Conservation (phyloP, 2,329 filamentous ascomycete species). For the Stemphylium vesicarium region DNA sequence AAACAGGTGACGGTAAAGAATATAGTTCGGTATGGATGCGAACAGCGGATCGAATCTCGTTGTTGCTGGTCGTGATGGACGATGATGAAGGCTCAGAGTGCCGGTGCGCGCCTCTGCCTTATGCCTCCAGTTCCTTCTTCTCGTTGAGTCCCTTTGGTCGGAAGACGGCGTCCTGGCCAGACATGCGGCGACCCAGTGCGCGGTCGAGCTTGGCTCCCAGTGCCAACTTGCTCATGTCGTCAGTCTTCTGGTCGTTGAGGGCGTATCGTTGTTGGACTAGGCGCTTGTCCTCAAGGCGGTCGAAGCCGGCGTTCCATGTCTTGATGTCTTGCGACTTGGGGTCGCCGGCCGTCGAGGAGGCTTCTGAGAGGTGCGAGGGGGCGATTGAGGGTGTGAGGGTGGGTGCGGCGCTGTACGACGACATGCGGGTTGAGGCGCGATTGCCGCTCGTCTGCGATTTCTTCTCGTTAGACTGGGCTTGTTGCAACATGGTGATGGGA, state of each 20-base stretch:
- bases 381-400: slow-evolving; percentile 60
- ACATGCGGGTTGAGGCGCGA: slow-evolving; percentile 54
- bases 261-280: slow-evolving; percentile 81
- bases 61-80: neutral
- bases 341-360: slow-evolving; percentile 46
- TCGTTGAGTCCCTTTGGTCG: slow-evolving; percentile 56
- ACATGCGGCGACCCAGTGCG: slow-evolving; percentile 85
- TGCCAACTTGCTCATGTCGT: slow-evolving; percentile 83
- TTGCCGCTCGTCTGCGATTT: slow-evolving; percentile 43
- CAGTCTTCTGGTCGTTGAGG: slow-evolving; percentile 78
- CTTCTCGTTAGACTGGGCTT: slow-evolving; percentile 33
- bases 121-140: slow-evolving; percentile 43
- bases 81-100: slow-evolving; percentile 1
- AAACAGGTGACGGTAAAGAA: slow-evolving; percentile 9
- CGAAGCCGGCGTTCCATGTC: slow-evolving; percentile 79
- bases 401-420: slow-evolving; percentile 58
- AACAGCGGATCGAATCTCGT: slow-evolving; percentile 9
- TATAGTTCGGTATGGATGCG: slow-evolving; percentile 4
- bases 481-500: slow-evolving; percentile 24
- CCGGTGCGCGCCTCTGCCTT: slow-evolving; percentile 2
- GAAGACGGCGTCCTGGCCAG: slow-evolving; percentile 86
- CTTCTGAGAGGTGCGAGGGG: slow-evolving; percentile 49
- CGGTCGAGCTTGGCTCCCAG: slow-evolving; percentile 90
- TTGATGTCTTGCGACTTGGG: slow-evolving; percentile 69
- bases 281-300: slow-evolving; percentile 89